phyloP scores from a whole-genome alignment of 139 green algal species.

The Volvox reticuliferus region DNA sequence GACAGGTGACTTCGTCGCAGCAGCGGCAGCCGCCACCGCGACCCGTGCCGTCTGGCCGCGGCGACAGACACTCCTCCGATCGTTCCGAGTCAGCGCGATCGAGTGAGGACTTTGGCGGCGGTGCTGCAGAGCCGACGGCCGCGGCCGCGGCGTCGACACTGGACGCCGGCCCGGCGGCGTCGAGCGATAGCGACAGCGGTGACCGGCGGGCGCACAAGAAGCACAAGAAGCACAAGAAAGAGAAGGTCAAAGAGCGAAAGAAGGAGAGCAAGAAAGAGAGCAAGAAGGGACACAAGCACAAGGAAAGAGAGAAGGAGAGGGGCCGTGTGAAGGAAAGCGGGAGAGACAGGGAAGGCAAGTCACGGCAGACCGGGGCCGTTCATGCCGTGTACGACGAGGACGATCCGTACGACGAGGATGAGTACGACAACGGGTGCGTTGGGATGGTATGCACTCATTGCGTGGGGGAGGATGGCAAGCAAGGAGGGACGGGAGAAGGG shows the following conservation, averaged over 20 bases:
- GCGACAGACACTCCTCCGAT: background rate
- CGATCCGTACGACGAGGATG: background rate
- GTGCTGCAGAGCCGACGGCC: background rate
- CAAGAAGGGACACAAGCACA: slow-evolving; percentile 13
- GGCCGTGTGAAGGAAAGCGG: background rate
- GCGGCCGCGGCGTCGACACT: background rate
- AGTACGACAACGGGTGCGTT: slow-evolving; percentile 21
- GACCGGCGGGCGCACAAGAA: slow-evolving; percentile 14
- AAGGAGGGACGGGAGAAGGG: too few species aligned
- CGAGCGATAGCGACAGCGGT: background rate
- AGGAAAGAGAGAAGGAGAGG: slow-evolving; percentile 19
- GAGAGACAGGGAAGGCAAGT: background rate
- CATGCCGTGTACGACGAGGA: background rate
- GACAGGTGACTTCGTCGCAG: background rate
- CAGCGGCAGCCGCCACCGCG: background rate
- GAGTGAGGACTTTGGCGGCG: background rate
- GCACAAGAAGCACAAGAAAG: slow-evolving; percentile 26
- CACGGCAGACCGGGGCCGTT: background rate
- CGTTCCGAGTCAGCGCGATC: background rate
- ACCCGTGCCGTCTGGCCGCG: background rate
- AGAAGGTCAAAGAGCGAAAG: slow-evolving; percentile 16
- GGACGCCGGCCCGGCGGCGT: background rate
- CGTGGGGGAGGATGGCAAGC: too few species aligned
- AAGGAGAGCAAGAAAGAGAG: background rate
- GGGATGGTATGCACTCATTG: too few species aligned